These are phyloP conservation scores for Rubia balearica DNA, from an alignment of 305 asterid species.

Conservation along the genomic window DNA sequence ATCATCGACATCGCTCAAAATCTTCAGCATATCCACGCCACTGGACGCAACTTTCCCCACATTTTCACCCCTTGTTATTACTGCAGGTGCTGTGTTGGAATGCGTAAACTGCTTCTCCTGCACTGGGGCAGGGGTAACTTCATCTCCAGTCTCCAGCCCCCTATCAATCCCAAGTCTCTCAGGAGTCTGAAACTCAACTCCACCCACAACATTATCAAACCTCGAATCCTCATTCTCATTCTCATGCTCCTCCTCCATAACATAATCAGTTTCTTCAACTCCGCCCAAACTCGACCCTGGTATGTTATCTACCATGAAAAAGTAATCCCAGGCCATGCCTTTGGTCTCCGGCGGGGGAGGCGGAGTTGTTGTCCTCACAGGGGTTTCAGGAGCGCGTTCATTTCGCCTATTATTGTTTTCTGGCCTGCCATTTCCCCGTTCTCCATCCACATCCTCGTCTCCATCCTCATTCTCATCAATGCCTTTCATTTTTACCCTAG, in stretches of 20 bases:
- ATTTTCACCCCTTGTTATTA: slow-evolving; percentile 28
- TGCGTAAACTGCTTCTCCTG: slow-evolving; percentile 57
- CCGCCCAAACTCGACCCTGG: slow-evolving; percentile 37
- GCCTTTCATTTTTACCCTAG: slow-evolving; percentile 52
- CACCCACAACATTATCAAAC: slow-evolving; percentile 27
- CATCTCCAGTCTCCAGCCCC: slow-evolving; percentile 44
- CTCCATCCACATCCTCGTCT: slow-evolving; percentile 47
- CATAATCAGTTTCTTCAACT: slow-evolving; percentile 24
- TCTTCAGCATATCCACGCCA: slow-evolving; percentile 63
- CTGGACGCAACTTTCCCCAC: slow-evolving; percentile 30
- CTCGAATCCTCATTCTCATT: slow-evolving; percentile 20
- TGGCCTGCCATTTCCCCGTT: slow-evolving; percentile 27
- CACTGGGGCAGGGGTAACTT: slow-evolving; percentile 34
- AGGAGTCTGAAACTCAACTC: slow-evolving; percentile 54
- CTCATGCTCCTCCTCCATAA: slow-evolving; percentile 21
- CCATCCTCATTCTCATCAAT: slow-evolving; percentile 42
- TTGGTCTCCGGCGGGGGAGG: slow-evolving; percentile 55
- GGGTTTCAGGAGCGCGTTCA: slow-evolving; percentile 30
- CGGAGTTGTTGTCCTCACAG: slow-evolving; percentile 40
- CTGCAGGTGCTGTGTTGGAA: slow-evolving; percentile 82
- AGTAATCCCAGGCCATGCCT: slow-evolving; percentile 88
- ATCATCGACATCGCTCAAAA: slow-evolving; percentile 76
- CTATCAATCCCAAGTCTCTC: slow-evolving; percentile 32
- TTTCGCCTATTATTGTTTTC: slow-evolving; percentile 32
- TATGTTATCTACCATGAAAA: slow-evolving; percentile 45